These are phyloP conservation scores for Tricholoma furcatifolium DNA, from an alignment of 768 basidiomycete genomes.

Conservation along the genomic window DNA sequence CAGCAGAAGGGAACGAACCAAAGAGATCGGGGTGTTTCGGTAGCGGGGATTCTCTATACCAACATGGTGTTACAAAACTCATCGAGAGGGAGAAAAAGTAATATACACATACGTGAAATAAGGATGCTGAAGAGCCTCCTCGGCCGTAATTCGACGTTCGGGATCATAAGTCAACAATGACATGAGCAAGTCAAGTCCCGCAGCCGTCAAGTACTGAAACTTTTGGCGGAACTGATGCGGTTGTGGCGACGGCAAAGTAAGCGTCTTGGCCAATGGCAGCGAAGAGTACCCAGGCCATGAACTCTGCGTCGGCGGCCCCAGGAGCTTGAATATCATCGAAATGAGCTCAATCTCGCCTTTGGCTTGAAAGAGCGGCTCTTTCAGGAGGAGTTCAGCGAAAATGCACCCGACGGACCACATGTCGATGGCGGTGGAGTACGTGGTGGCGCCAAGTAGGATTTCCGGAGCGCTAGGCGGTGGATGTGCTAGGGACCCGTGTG, in stretches of 20 bases:
- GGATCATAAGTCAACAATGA: constrained; percentile 89
- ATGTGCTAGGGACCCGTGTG: constrained; percentile 12
- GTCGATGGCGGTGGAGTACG: constrained; percentile 94
- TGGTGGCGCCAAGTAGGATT: constrained; percentile 88
- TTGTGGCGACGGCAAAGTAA: constrained; percentile 74
- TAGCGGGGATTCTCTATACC: constrained; percentile 79
- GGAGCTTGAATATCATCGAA: constrained; percentile 90
- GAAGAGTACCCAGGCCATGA: constrained; percentile 84
- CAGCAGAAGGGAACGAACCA: constrained; percentile 92
- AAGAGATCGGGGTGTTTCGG: constrained; percentile 98
- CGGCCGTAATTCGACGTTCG: constrained; percentile 78
- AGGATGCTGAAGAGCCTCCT: constrained; percentile 86
- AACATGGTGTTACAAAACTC: neutral
- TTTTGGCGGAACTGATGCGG: constrained; percentile 77
- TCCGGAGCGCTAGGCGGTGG: constrained; percentile 76
- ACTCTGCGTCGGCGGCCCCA: constrained; percentile 86
- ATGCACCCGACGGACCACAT: constrained; percentile 99
- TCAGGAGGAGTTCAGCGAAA: constrained; percentile 92
- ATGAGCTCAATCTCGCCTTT: constrained; percentile 92
- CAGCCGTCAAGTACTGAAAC: constrained; percentile 80
- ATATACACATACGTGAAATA: constrained; percentile 90
- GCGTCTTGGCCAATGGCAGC: constrained; percentile 78
- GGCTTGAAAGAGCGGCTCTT: constrained; percentile 98
- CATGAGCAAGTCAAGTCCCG: constrained; percentile 83
- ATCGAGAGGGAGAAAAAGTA: neutral